Conservation (phyloP, 2,329 filamentous ascomycete species). For the Arthrobotrys megalospora region DNA sequence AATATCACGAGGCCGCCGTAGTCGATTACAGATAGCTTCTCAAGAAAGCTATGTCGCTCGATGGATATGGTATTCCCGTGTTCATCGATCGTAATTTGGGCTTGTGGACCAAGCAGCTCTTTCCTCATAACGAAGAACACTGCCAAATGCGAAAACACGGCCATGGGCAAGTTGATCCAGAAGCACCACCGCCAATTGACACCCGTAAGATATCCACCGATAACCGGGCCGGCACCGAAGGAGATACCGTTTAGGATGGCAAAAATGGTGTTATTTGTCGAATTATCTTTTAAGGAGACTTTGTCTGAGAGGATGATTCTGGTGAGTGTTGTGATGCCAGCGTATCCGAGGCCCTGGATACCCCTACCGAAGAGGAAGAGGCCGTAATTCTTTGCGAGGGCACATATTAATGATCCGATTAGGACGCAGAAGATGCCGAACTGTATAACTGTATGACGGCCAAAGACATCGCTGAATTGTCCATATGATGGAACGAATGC, state of each 20-base stretch:
- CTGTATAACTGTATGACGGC: conserved; percentile 75
- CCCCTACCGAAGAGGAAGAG: conserved; percentile 76
- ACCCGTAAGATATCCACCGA: conserved; percentile 71
- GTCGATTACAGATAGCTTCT: conserved; percentile 73
- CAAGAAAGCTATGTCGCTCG: conserved; percentile 66
- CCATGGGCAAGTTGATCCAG: conserved; percentile 75
- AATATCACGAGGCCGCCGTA: conserved; percentile 74
- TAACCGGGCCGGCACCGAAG: conserved; percentile 75
- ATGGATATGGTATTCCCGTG: conserved; percentile 66
- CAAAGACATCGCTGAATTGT: conserved; percentile 77
- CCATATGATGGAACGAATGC: conserved; percentile 78
- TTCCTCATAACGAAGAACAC: conserved; percentile 74
- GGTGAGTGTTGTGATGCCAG: conserved; percentile 75
- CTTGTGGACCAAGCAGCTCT: conserved; percentile 73
- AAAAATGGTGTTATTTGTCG: conserved; percentile 76
- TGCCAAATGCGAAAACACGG: conserved; percentile 71
- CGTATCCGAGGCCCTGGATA: conserved; percentile 75
- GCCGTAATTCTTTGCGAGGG: conserved; percentile 73
- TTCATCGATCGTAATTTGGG: conserved; percentile 70
- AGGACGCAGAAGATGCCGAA: conserved; percentile 73
- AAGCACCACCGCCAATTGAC: conserved; percentile 78
- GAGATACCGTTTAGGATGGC: conserved; percentile 74
- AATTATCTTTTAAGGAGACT: conserved; percentile 75
- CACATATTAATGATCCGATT: conserved; percentile 76
- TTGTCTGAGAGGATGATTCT: conserved; percentile 77